Base-by-base conservation (phyloP, 805 yeast species). In the Zygoascus flipseniorum region DNA sequence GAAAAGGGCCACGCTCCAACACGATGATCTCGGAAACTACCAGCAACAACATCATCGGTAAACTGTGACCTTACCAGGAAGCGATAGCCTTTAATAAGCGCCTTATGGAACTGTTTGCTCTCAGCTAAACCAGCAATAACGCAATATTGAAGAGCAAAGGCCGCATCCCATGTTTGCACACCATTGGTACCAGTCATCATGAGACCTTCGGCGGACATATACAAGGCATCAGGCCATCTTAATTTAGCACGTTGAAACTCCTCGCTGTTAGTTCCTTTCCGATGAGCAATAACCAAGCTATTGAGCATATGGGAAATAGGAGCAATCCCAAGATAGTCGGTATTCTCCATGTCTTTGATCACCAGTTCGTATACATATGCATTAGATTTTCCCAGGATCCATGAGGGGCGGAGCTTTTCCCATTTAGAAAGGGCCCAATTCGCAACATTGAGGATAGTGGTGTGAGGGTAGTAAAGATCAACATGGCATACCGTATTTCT, bases 171-270 rank as follows among this genome's bases (percentile, higher is more conserved):
- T 0, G 85, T 90, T 69, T 93, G 99, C 0, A 87, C 88, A 23
- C 99, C 99, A 68, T 93, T 93, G 0, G 99, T 93, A 2, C 99
- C 99, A 87, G 86, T 88, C 53, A 88, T 85, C 1, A 92, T 80
- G 82, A 93, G 77, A 4, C 99, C 99, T 65, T 85, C 86, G 0
- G 89, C 86, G 0, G 97, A 95, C 71, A 85, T 84, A 69, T 86
- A 89, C 50, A 89, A 62, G 39, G 81, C 82, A 61, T 93, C 97
- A 41, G 81, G 77, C 72, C 87, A 80, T 54, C 93, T 73, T 16
- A 71, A 75, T 46, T 77, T 66, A 31, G 83, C 76, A 20, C 74
- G 71, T 51, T 74, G 62, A 68, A 87, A 90, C 10, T 76, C 76
- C 1, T 70, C 69, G 0, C 96, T 84, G 1, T 82, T 76, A 1